These are phyloP conservation scores for Discostella stelligeroides DNA, from an alignment of 108 stramenopile species.

Conservation along the genomic window DNA sequence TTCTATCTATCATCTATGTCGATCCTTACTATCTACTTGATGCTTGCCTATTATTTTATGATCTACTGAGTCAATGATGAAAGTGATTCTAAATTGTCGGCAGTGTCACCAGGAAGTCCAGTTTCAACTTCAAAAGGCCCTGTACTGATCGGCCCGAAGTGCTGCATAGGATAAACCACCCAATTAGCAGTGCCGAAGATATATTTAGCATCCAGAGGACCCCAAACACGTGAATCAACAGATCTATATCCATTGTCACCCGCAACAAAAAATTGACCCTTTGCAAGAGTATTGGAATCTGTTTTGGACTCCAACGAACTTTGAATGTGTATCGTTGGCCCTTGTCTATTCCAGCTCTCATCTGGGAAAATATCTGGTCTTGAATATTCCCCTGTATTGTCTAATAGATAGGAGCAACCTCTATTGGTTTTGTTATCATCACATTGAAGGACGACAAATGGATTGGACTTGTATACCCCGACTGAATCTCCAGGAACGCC, in stretches of 20 bases:
- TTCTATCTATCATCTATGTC: too few relatives aligned
- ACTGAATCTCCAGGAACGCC: conserved; percentile 58
- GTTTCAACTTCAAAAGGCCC: not conserved
- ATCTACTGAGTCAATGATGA: too few relatives aligned
- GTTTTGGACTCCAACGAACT: conserved; percentile 7
- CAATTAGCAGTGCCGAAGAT: conserved; percentile 59
- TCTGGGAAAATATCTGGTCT: conserved; percentile 55
- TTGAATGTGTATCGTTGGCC: conserved; percentile 29
- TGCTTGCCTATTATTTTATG: too few relatives aligned
- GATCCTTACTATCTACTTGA: too few relatives aligned
- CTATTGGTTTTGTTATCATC: conserved; percentile 12
- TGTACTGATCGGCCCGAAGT: conserved; percentile 34
- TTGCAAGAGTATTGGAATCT: conserved; percentile 15
- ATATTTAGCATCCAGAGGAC: conserved; percentile 56
- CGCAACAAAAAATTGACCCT: conserved; percentile 62
- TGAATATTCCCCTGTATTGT: conserved; percentile 52
- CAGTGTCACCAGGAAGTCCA: too few relatives aligned
- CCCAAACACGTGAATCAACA: conserved; percentile 69
- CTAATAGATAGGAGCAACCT: conserved; percentile 42
- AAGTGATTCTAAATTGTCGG: too few relatives aligned
- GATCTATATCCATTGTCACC: conserved; percentile 68
- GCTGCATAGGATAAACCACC: conserved; percentile 50
- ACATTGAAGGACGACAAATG: conserved; percentile 41
- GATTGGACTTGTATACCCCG: conserved; percentile 53
- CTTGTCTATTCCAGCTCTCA: conserved; percentile 58